phyloP scores from a whole-genome alignment of 108 stramenopile genomes.

The Discostella pseudostelligera region DNA sequence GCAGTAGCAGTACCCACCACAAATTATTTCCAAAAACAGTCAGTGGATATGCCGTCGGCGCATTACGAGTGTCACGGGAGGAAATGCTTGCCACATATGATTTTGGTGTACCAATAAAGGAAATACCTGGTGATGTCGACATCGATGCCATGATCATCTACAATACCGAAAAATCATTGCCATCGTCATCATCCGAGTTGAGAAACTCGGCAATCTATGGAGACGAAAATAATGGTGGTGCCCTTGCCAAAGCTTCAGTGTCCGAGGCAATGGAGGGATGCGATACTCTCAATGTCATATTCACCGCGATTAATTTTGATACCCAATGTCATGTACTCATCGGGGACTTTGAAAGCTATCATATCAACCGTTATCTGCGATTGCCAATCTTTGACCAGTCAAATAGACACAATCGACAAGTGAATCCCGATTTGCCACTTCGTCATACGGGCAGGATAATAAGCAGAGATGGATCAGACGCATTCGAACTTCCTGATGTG shows the following conservation, averaged over 20 bases:
- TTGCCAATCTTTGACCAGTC: conserved; percentile 25
- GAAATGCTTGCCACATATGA: conserved; percentile 25
- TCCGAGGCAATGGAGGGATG: conserved; percentile 36
- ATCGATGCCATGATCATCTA: conserved; percentile 30
- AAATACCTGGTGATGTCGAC: neutral
- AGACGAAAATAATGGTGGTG: neutral
- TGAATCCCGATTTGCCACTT: conserved; percentile 28
- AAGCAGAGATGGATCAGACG: conserved; percentile 24
- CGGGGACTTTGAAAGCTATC: conserved; percentile 45
- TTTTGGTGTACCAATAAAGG: conserved; percentile 30
- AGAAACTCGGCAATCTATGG: conserved; percentile 17
- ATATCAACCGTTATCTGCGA: conserved; percentile 47
- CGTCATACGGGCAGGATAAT: conserved; percentile 44
- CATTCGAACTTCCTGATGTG: conserved; percentile 30
- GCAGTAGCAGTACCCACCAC: neutral
- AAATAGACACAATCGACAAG: conserved; percentile 16
- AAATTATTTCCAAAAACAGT: conserved; percentile 21
- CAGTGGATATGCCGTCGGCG: conserved; percentile 13
- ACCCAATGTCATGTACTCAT: conserved; percentile 34
- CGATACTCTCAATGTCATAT: conserved; percentile 41
- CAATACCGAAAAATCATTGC: conserved; percentile 16
- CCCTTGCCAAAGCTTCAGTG: conserved; percentile 27
- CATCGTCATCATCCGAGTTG: conserved; percentile 15
- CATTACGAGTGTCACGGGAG: conserved; percentile 22
- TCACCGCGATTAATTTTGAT: conserved; percentile 12